Evolutionary conservation across 352 stramenopile species (phyloP).

Genomic region (Thalassiosira livingstoniorum): DNA sequence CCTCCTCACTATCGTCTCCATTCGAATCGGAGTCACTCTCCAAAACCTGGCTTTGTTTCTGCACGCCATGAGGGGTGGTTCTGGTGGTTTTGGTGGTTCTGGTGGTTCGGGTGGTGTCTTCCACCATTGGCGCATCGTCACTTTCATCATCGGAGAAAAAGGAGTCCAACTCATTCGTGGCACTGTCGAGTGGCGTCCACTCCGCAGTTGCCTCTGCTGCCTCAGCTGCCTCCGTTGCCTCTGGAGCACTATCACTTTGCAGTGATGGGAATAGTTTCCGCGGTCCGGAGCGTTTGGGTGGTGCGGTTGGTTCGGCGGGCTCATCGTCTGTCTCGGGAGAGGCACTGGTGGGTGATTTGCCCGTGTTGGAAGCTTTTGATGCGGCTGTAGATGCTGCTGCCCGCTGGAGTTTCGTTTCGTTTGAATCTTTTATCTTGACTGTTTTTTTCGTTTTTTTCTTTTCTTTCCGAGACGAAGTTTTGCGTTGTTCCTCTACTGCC

Average conservation of each 20-base stretch:
- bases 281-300: neutral
- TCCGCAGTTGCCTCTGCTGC: conserved; percentile 2
- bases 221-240: conserved; percentile 6
- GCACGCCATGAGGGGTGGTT: neutral
- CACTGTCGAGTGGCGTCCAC: conserved; percentile 28
- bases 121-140: conserved; percentile 29
- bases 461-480: neutral
- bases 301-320: neutral
- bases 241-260: conserved; percentile 7
- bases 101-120: too few relatives aligned
- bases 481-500: too few relatives aligned
- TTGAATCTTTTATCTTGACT: too few relatives aligned
- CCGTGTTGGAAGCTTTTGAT: neutral
- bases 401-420: too few relatives aligned
- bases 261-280: conserved; percentile 15
- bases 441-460: conserved; percentile 7
- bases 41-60: conserved; percentile 11
- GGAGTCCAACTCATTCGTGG: conserved; percentile 45
- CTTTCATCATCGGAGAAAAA: conserved; percentile 64
- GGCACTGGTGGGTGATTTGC: neutral
- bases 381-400: too few relatives aligned
- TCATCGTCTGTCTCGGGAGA: neutral
- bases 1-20: conserved; percentile 25
- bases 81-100: neutral
- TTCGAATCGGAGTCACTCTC: conserved; percentile 43